Base-by-base conservation (phyloP, 129 eudicot genomes). In the Artemisia tridentata region DNA sequence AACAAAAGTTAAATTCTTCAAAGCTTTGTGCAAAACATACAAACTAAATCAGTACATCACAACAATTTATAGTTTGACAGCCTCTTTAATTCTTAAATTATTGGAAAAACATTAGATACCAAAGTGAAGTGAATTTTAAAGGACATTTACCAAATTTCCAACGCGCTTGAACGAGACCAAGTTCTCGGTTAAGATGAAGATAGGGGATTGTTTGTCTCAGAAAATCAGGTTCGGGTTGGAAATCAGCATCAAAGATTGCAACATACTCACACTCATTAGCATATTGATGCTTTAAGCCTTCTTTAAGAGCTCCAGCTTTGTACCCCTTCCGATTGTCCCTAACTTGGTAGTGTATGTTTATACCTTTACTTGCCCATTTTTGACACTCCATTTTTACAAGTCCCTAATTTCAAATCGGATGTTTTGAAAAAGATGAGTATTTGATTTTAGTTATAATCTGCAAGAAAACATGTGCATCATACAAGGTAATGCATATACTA, bases 201-300 rank as follows among this genome's bases (percentile, higher is more conserved):
- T 49, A 45, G n/a, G 72, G 72, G 15, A 68, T 51, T 14, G 72
- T 68, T 50, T 10, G 45, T 7, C 2, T 50, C 9, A 68, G 61
- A 31, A 49, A 68, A 14, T 68, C 72, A 13, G 72, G 27, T 4
- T 18, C 60, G 10, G 72, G 72, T 51, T 68, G 72, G 11, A 68
- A 68, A 68, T 68, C 72, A 23, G 72, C 72, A 9, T 68, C 72
- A 68, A 68, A 68, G 25, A 68, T 68, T 2, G 18, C 72, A 2
- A 68, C 72, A 68, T 38, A 68, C 72, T 68, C 60, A 56, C 51
- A 68, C 1, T 68, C 48, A 15, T 50, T 50, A 19, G 51, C 72
- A 23, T 68, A 68, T 0, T n/a, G 14, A 49, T 45, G 51, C 20
- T 68, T 68, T 20, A 68, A 18, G 7, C 54, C 72, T 10, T 45